A percentile compares a stretch with the other conserved stretches of the same genome.
These are phyloP conservation scores for Calycina herbarum DNA, from an alignment of 2,329 filamentous ascomycete species.

Conservation along the genomic window DNA sequence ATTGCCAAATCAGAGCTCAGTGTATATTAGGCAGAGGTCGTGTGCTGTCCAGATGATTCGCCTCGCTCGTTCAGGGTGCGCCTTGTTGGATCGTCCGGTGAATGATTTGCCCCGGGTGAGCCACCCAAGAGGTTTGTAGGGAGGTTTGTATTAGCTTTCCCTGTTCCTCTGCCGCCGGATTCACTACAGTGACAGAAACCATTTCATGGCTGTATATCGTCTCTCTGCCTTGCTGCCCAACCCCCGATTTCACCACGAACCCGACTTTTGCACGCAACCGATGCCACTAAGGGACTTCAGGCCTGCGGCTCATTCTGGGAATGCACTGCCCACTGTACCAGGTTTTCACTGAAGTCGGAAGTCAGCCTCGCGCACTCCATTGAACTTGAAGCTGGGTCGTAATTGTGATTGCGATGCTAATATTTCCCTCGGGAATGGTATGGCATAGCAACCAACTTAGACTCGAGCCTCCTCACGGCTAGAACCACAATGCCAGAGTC, in stretches of 20 bases:
- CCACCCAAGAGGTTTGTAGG: too few relatives aligned
- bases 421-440: background rate
- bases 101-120: too few relatives aligned
- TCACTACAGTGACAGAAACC: too few relatives aligned
- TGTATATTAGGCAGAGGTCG: background rate
- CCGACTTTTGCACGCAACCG: background rate
- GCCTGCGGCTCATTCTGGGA: background rate
- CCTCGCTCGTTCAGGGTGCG: too few relatives aligned
- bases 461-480: background rate
- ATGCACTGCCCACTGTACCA: background rate
- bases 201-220: background rate
- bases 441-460: background rate
- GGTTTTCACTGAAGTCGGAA: background rate
- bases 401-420: background rate
- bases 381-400: background rate
- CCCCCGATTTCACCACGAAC: background rate
- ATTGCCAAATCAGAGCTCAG: background rate
- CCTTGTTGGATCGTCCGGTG: too few relatives aligned
- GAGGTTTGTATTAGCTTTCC: too few relatives aligned
- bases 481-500: background rate
- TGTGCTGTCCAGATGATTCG: background rate
- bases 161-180: too few relatives aligned
- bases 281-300: background rate
- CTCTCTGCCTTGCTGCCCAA: background rate
- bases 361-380: background rate